Conservation (phyloP, 1,284 basidiomycete species). For the Trichosporon inkin region DNA sequence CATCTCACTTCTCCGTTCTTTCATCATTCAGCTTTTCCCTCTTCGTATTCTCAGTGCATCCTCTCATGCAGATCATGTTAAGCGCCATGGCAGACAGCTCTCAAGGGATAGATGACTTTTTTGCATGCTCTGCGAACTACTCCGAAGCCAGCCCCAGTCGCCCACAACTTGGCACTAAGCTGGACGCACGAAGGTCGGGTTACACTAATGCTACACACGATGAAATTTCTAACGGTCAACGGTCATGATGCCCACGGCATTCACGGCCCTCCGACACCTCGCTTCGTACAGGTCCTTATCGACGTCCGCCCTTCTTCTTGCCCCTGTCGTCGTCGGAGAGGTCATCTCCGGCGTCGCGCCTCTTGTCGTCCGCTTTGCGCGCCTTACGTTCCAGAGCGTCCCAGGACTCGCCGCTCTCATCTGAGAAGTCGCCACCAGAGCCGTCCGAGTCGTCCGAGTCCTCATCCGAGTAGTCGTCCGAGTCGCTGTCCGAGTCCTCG, state of each 20-base stretch:
- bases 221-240: not conserved
- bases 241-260: not conserved
- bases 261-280: not conserved
- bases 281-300: conserved; percentile 5
- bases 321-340: conserved; percentile 36
- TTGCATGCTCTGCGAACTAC: not conserved
- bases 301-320: conserved; percentile 33
- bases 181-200: not conserved
- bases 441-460: conserved; percentile 57
- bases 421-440: conserved; percentile 31
- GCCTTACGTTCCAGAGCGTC: conserved; percentile 90
- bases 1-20: too few relatives aligned
- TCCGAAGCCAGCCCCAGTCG: not conserved
- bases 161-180: not conserved
- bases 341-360: conserved; percentile 28
- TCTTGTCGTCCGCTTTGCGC: conserved; percentile 52
- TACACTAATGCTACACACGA: conserved; percentile 20
- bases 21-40: too few relatives aligned
- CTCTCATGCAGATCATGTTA: conserved; percentile 1
- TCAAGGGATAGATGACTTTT: not conserved
- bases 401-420: conserved; percentile 77
- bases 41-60: not conserved
- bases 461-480: conserved; percentile 55
- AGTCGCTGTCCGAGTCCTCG: conserved; percentile 51
- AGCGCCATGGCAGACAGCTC: not conserved